Evolutionary conservation across 768 basidiomycete species (phyloP), one percentile per base, ranked within the genome.

Genomic region (Suillus alpinus): DNA sequence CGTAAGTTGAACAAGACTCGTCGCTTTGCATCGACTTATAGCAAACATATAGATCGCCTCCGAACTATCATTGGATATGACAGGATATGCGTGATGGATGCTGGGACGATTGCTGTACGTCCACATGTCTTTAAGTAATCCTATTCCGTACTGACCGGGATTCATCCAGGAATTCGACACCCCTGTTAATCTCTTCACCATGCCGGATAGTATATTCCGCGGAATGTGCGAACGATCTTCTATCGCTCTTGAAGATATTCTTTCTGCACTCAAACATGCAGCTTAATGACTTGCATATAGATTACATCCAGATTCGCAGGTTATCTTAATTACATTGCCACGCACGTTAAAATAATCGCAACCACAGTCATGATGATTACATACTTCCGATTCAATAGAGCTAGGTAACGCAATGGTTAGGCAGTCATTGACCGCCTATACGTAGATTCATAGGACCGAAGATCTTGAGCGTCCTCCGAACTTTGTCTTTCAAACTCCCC

Each of bases 21-120:
- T 39, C 39, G 52, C 16, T n/a, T 14, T 51, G 18, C 39, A 14
- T n/a, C 18, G 18, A 4, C 58, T 59, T 49, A 50, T 56, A 66
- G 58, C 32, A 37, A 18, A 49, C 16, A 44, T 50, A 50, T 69
- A 86, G 92, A 96, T 10, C 89, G 95, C 29, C 75, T 96, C 56
- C 83, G 87, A 49, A 96, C 95, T 2, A 94, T 96, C 67, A 86
- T 95, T 62, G 81, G 85, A 13, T 95, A 95, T 67, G 93, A 98
- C 73, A 82, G 91, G 43, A 91, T 97, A 37, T 88, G 92, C 66
- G 94, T 95, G 18, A 84, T 96, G 71, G 88, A 92, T 67, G 86
- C 86, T 2, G 94, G 94, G 0, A 75, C 78, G 58, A 89, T 95
- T 59, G 87, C 84, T 59, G 87, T 87, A 65, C 66, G 85, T 81